A percentile compares a stretch with the other conserved stretches of the same genome.
Evolutionary conservation across 345 rosid species (phyloP).

Genomic region (Cardamine occulta): DNA sequence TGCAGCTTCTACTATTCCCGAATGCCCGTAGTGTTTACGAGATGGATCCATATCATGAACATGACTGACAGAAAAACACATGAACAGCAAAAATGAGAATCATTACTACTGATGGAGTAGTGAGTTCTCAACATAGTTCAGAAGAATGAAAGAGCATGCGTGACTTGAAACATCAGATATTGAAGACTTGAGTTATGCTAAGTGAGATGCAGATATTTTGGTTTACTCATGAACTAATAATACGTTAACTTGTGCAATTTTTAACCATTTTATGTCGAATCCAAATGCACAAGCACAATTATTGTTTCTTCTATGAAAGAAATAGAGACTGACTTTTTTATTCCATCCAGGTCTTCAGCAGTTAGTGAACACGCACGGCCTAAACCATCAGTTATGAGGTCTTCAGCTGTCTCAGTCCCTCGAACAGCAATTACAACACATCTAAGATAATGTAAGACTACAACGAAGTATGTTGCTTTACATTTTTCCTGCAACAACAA

Average conservation of each 20-base stretch:
- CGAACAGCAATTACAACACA: slow-evolving; percentile 80
- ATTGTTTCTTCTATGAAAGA: slow-evolving; percentile 2
- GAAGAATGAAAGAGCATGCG: slow-evolving; percentile 21
- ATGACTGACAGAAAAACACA: slow-evolving; percentile 40
- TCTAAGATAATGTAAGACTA: slow-evolving; percentile 73
- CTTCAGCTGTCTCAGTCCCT: slow-evolving; percentile 97
- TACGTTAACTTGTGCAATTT: not conserved
- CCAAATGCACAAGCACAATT: slow-evolving; percentile 9
- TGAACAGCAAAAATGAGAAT: slow-evolving; percentile 1
- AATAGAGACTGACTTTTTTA: slow-evolving; percentile 59
- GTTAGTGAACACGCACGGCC: slow-evolving; percentile 72
- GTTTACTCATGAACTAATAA: not conserved
- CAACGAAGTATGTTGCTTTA: slow-evolving; percentile 87
- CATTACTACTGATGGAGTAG: not conserved
- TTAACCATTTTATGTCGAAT: not conserved
- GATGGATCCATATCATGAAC: slow-evolving; percentile 55
- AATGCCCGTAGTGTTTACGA: slow-evolving; percentile 79
- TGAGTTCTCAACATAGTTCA: slow-evolving; percentile 4
- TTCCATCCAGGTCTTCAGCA: slow-evolving; percentile 72
- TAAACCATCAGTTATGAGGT: slow-evolving; percentile 92
- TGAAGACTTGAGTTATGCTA: not conserved
- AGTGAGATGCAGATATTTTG: not conserved
- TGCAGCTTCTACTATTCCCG: slow-evolving; percentile 84
- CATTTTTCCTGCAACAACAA: slow-evolving; percentile 62
- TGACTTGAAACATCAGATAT: slow-evolving; percentile 7